A percentile compares a stretch with the other conserved stretches of the same genome.
phyloP scores from a whole-genome alignment of 192 early-diverging fungal genomes.

The Oehlia diaphana region DNA sequence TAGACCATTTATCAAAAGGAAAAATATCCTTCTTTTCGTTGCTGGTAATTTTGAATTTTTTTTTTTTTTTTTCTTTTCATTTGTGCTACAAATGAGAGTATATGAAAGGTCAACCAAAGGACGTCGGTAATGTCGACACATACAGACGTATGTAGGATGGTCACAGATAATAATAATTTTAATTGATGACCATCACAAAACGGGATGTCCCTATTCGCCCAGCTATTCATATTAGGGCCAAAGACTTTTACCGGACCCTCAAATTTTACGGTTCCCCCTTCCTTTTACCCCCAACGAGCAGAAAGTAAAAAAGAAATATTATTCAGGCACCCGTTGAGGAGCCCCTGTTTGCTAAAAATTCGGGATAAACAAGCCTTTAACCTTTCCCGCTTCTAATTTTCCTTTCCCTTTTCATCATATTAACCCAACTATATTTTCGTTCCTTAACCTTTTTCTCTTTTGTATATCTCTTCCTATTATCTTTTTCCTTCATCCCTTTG shows the following conservation, averaged over 20 bases:
- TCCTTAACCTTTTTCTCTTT: slow-evolving; percentile 6
- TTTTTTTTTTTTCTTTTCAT: background rate
- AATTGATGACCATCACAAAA: background rate
- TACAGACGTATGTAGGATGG: background rate
- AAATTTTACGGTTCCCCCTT: background rate
- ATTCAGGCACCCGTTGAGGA: slow-evolving; percentile 8
- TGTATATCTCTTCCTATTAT: slow-evolving; percentile 18
- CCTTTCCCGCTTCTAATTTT: slow-evolving; percentile 8
- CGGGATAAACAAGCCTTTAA: slow-evolving; percentile 14
- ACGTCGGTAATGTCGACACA: background rate
- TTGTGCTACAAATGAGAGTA: background rate
- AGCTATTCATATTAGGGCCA: background rate
- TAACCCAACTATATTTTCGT: slow-evolving; percentile 8
- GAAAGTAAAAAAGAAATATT: slow-evolving; percentile 5
- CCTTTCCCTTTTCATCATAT: background rate
- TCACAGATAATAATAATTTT: background rate
- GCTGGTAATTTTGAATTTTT: background rate
- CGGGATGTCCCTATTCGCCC: background rate
- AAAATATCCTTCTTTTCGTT: too few relatives aligned
- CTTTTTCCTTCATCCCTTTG: slow-evolving; percentile 1
- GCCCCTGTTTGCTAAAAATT: background rate
- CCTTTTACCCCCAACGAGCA: slow-evolving; percentile 4
- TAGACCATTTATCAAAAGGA: too few relatives aligned
- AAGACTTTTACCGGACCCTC: slow-evolving; percentile 2
- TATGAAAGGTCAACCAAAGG: background rate